Conservation (phyloP, 805 yeast species). For the Ascoidea tarda region DNA sequence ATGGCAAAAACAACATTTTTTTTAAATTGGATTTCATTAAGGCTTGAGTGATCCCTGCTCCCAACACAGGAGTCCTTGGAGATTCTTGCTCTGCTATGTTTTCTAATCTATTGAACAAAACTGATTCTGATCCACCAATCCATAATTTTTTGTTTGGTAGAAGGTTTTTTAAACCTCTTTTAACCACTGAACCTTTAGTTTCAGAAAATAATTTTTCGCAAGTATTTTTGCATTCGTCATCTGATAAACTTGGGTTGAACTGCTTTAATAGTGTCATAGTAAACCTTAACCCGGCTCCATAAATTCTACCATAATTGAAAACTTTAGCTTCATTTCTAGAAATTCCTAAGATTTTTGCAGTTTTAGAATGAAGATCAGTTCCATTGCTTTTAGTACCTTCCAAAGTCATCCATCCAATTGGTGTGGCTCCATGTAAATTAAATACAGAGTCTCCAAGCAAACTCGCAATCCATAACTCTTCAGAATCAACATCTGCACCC, state of each 20-base stretch:
- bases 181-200: conserved; percentile 57
- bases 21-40: conserved; percentile 52
- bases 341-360: conserved; percentile 82
- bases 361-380: conserved; percentile 90
- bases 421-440: conserved; percentile 87
- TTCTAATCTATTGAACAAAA: conserved; percentile 81
- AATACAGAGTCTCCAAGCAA: conserved; percentile 86
- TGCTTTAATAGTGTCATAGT: conserved; percentile 76
- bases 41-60: conserved; percentile 88
- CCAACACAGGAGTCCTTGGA: conserved; percentile 84
- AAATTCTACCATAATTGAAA: conserved; percentile 92
- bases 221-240: conserved; percentile 45
- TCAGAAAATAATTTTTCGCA: conserved; percentile 61
- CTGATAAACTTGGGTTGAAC: conserved; percentile 60
- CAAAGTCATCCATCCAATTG: conserved; percentile 97
- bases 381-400: conserved; percentile 89
- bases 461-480: conserved; percentile 96
- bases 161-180: conserved; percentile 13
- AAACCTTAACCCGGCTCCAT: conserved; percentile 93
- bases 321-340: conserved; percentile 86
- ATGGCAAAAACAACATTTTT: conserved; percentile 59
- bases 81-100: conserved; percentile 66
- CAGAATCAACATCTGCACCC: conserved; percentile 98
- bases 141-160: conserved; percentile 25
- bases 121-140: conserved; percentile 89